Percentiles rank a stretch among this genome's conserved stretches.
These are phyloP conservation scores for Beauveria australis DNA, from an alignment of 2,329 filamentous ascomycete genomes.

Conservation along the genomic window DNA sequence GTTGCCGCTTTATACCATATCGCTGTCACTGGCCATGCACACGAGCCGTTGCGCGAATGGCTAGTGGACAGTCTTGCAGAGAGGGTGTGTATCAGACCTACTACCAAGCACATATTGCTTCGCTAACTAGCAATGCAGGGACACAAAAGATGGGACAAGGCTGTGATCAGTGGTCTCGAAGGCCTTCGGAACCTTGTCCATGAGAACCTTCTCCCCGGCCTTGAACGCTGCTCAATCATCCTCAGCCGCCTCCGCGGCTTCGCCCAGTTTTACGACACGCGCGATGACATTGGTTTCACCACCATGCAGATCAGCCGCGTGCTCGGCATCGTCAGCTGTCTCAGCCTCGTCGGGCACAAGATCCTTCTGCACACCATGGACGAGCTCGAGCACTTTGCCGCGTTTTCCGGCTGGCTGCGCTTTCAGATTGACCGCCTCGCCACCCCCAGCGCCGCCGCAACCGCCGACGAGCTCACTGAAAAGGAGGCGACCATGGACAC, in stretches of 20 bases:
- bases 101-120: neutral
- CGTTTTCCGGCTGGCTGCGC: conserved; percentile 78
- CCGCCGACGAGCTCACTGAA: conserved; percentile 64
- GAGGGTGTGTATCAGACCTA: conserved; percentile 43
- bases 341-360: conserved; percentile 69
- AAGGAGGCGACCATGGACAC: conserved; percentile 71
- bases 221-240: conserved; percentile 76
- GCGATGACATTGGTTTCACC: conserved; percentile 58
- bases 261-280: conserved; percentile 66
- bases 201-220: conserved; percentile 78
- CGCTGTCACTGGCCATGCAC: conserved; percentile 74
- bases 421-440: conserved; percentile 73
- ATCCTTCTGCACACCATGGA: conserved; percentile 63
- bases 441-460: conserved; percentile 47
- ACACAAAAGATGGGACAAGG: conserved; percentile 92
- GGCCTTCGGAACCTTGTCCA: conserved; percentile 71
- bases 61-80: conserved; percentile 76
- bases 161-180: conserved; percentile 68
- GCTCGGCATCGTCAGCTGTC: conserved; percentile 62
- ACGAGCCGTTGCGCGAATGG: conserved; percentile 73
- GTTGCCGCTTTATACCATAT: conserved; percentile 75
- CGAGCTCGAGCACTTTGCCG: conserved; percentile 68
- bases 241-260: conserved; percentile 77
- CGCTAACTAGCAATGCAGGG: conserved; percentile 43
- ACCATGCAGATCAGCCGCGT: conserved; percentile 54